Conservation (phyloP, 106 monocot genomes). For the Narthecium ossifragum region DNA sequence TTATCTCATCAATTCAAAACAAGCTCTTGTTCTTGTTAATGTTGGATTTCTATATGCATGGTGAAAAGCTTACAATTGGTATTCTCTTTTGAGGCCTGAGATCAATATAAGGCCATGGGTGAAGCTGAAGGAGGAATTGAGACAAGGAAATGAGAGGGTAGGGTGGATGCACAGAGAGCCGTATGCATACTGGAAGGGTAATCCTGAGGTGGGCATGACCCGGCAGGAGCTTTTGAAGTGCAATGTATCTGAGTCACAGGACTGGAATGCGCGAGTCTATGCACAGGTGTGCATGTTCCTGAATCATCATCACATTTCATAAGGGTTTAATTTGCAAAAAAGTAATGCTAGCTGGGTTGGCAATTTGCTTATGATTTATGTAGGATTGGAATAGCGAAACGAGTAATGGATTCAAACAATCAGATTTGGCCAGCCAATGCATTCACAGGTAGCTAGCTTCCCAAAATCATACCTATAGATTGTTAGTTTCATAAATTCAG, state of each 20-base stretch:
- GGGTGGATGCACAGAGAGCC: not conserved
- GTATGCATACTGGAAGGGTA: conserved; percentile 1
- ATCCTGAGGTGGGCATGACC: not conserved
- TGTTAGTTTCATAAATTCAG: too few relatives aligned
- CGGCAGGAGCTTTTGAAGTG: not conserved
- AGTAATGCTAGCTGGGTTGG: too few relatives aligned
- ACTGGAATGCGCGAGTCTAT: not conserved
- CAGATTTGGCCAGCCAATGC: conserved; percentile 12
- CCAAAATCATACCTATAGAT: too few relatives aligned
- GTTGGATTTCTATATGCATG: not conserved
- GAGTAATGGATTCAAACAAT: not conserved
- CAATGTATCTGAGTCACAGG: not conserved
- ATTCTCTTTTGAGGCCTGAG: not conserved
- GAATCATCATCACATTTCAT: too few relatives aligned
- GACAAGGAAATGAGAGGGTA: not conserved
- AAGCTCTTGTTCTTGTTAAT: not conserved
- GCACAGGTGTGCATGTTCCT: too few relatives aligned
- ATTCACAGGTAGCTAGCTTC: too few relatives aligned
- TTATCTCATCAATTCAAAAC: too few relatives aligned
- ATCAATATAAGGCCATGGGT: not conserved
- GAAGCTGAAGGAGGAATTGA: not conserved
- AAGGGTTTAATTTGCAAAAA: too few relatives aligned
- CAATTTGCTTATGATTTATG: too few relatives aligned
- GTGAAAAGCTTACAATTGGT: not conserved
- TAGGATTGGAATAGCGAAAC: conserved; percentile 14